These are phyloP conservation scores for Notholithocarpus densiflorus DNA, from an alignment of 306 rosid genomes.

Conservation along the genomic window DNA sequence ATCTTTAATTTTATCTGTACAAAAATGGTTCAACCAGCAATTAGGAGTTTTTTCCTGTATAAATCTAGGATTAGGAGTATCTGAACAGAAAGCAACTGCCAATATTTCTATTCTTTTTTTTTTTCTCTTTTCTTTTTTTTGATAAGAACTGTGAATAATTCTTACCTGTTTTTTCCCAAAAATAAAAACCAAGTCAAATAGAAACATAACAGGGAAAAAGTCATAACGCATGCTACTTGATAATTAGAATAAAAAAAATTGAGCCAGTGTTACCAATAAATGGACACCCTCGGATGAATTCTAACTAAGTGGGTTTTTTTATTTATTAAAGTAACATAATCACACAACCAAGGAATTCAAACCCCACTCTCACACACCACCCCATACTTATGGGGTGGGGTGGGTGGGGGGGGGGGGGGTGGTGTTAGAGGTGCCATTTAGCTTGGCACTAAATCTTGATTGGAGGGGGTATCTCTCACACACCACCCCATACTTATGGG, in stretches of 20 bases:
- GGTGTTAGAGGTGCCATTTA: too few relatives aligned
- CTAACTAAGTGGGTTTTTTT: background rate
- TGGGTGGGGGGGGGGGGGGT: too few relatives aligned
- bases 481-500: too few relatives aligned
- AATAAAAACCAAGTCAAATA: background rate
- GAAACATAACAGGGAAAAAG: background rate
- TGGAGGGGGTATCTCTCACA: too few relatives aligned
- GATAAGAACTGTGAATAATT: background rate
- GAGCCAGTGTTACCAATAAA: background rate
- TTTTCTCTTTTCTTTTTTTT: too few relatives aligned
- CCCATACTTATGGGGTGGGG: too few relatives aligned
- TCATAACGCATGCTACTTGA: background rate
- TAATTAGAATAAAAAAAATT: background rate
- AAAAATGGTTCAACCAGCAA: constrained; percentile 15
- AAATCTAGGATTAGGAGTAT: background rate
- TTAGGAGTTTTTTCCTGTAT: background rate
- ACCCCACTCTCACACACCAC: too few relatives aligned
- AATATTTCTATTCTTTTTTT: background rate
- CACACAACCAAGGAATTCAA: too few relatives aligned
- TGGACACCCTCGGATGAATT: background rate
- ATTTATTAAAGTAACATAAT: too few relatives aligned
- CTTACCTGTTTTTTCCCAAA: background rate
- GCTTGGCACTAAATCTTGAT: too few relatives aligned
- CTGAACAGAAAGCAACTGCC: background rate
- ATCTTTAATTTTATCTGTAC: constrained; percentile 63